These are phyloP conservation scores for Blastobotrys malaysiensis DNA, from an alignment of 1,139 yeast species.

Conservation along the genomic window DNA sequence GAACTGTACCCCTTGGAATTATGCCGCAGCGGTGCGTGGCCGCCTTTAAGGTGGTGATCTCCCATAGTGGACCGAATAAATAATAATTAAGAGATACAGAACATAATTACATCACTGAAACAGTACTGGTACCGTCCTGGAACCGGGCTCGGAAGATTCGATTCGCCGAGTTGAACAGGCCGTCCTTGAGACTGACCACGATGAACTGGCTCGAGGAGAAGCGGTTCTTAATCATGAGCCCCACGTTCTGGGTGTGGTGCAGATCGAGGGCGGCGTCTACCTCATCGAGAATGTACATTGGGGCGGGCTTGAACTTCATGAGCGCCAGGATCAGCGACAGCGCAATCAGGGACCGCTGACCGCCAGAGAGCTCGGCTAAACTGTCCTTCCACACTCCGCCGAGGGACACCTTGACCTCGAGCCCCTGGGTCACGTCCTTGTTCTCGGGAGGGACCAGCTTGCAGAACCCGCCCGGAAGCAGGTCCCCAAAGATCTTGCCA, in stretches of 20 bases:
- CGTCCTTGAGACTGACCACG: conserved; percentile 94
- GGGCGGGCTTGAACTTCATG: conserved; percentile 93
- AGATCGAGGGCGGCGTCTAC: conserved; percentile 97
- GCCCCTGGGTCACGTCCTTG: conserved; percentile 80
- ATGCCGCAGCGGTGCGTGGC: no score
- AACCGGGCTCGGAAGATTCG: conserved; percentile 88
- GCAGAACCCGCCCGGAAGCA: conserved; percentile 86
- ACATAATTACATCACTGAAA: conserved; percentile 33
- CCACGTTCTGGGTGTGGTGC: conserved; percentile 96
- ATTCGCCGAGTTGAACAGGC: conserved; percentile 97
- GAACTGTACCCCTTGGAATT: no score
- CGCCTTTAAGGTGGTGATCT: no score
- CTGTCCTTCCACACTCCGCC: conserved; percentile 97
- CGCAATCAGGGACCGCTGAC: conserved; percentile 92
- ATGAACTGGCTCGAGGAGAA: conserved; percentile 95
- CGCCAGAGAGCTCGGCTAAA: conserved; percentile 92
- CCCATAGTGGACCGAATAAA: not conserved
- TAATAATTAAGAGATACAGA: not conserved
- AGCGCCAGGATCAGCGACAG: conserved; percentile 84
- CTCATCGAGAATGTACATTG: conserved; percentile 95
- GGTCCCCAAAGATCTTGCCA: conserved; percentile 86
- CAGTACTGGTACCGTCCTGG: conserved; percentile 95
- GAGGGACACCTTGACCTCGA: conserved; percentile 84
- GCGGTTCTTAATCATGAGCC: conserved; percentile 89
- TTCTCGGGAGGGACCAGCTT: conserved; percentile 78